Base-by-base conservation (phyloP, 176 grass and related monocot genomes). In the Luzula sylvatica region DNA sequence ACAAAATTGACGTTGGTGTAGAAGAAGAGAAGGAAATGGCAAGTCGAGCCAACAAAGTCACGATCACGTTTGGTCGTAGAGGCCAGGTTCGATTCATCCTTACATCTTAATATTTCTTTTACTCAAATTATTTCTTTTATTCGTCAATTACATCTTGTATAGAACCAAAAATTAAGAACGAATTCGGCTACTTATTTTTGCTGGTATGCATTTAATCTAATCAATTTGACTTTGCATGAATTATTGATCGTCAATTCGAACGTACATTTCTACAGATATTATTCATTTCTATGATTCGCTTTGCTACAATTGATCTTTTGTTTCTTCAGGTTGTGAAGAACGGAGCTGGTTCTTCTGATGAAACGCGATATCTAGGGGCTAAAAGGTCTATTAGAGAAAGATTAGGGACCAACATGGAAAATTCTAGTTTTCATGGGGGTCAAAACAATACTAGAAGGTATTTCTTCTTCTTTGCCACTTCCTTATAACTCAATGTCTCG, bases 371-470 rank as follows among this genome's bases (percentile, higher is more conserved):
- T 47, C 28, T 41, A 7, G 58, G 41, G 3, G 42, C 6, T 3
- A 63, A 63, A 63, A 63, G 58, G 23, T 41, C 58, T 7, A 46
- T 63, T 3, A 63, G 38, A 20, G 58, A 63, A 11, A 63, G 58
- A 48, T 63, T 63, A 43, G 58, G 56, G 15, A 22, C 5, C n/a
- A 15, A n/a, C 40, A 4, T 57, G n/a, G 8, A 57, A 29, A 20
- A 42, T 25, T 18, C 38, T 11, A 42, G 20, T 44, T 60, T 43
- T 42, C 5, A 26, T 3, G 22, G 20, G 40, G n/a, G 8, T 3
- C 40, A 47, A 48, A 47, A 7, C 17, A 27, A 29, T 8, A 48
- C 11, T 26, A 63, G 46, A 63, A 27, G 58, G 58, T 63, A 28
- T 11, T 23, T 26, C 26, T 24, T 7, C 5, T 18, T 60, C 14